Evolutionary conservation across 192 early-diverging fungal species (phyloP), one percentile per base, ranked within the genome.

Genomic region (Pilobolus umbonatus): DNA sequence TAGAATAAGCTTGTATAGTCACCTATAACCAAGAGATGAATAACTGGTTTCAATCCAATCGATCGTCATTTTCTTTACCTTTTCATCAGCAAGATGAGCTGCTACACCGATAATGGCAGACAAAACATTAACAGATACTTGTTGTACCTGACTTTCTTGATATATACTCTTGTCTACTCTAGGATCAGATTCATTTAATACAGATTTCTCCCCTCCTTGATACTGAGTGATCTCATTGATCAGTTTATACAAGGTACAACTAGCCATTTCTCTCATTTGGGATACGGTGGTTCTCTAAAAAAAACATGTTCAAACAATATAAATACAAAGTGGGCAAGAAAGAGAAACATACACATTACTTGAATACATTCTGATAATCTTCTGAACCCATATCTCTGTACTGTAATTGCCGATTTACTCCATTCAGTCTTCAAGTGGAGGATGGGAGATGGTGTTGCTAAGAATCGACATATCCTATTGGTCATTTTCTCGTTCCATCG

Each of bases 1-100:
- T 83, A 12, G 82, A 84, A 19, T 83, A 81, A 34, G 78, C 80
- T 57, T 75, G 60, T 1, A 78, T 68, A 1, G 83, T 80, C 55
- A 82, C 80, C 81, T 82, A 69, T 51, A 9, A 4, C 19, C 4
- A 32, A 31, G 0, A 14, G 39, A 60, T 17, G 2, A 50, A 28
- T 40, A 22, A 40, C 8, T 31, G 30, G 8, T 28, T 40, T 39
- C 19, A n/a, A n/a, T n/a, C n/a, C n/a, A n/a, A n/a, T n/a, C n/a
- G n/a, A n/a, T n/a, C n/a, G n/a, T 39, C 15, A 32, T 52, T 40
- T 40, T 56, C 15, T 55, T 55, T 39, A 7, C 38, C 11, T 42
- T 42, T 44, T 79, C 76, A 54, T 78, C 75, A 55, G 75, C 70
- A 30, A 80, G 68, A 19, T 79, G 62, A 22, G 71, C 72, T 15